Evolutionary conservation across 1,284 basidiomycete species (phyloP), one percentile per base, ranked within the genome.

Genomic region (Inonotus hispidus): DNA sequence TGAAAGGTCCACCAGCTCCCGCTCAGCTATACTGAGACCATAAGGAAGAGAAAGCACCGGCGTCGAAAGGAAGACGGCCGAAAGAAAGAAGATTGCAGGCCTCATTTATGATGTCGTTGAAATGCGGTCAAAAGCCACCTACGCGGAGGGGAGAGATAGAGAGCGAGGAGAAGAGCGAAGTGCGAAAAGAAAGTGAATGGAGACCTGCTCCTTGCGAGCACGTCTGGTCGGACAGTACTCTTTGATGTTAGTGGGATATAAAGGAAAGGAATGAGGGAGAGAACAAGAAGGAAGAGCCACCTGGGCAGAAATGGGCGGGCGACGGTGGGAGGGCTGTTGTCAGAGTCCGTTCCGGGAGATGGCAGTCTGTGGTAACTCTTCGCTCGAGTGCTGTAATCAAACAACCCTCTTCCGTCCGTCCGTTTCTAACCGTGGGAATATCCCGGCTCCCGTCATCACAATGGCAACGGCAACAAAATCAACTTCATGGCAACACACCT

Each of bases 191-290:
- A 70, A 68, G 54, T 64, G 68, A 68, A 65, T 71, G 73, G 74
- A 74, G 77, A 72, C 81, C 83, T 76, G 75, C 81, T 81, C 83
- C 82, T 78, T 78, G 77, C 74, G 70, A 70, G 72, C 74, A 74
- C 72, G 71, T 68, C 71, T 71, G 68, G 69, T 64, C 65, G 63
- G 64, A 67, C 68, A 70, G 66, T 46, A 29, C 52, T 53, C 39
- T 11, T 23, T 46, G 19, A 25, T 11, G 38, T 43, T 16, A 43
- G 41, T 2, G 11, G n/a, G 21, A 39, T 43, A 38, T 59, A 53
- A 62, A 56, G 70, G 67, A 76, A 81, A 81, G 69, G 41, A 16
- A 43, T 14, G 41, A 43, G 19, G 16, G 41, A 39, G 11, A 19
- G 14, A 19, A 14, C 7, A 77, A 82, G 74, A 73, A 78, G 75